These are phyloP conservation scores for Papiliotrema nemorosa DNA, from an alignment of 1,284 basidiomycete genomes.

Conservation along the genomic window DNA sequence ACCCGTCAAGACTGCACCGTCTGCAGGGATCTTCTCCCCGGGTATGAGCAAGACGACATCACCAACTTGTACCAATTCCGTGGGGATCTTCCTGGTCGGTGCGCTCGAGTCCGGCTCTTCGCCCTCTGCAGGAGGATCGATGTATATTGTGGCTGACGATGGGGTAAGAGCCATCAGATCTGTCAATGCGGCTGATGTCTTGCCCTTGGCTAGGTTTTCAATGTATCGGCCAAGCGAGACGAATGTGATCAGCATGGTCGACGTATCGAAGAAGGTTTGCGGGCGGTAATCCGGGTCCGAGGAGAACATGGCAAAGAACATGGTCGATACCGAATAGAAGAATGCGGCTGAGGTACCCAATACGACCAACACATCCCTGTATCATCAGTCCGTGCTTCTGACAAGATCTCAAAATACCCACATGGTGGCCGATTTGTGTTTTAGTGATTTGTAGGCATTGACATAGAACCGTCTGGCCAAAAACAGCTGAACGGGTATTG, in stretches of 20 bases:
- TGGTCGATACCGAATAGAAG: conserved; percentile 73
- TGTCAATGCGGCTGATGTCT: conserved; percentile 92
- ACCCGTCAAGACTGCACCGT: conserved; percentile 83
- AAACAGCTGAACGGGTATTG: conserved; percentile 91
- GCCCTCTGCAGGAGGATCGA: conserved; percentile 47
- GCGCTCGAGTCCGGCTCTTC: conserved; percentile 58
- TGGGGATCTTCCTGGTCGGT: conserved; percentile 82
- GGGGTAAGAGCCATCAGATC: conserved; percentile 94
- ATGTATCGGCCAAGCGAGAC: conserved; percentile 92
- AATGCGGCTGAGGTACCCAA: conserved; percentile 94
- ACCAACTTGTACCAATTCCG: conserved; percentile 90
- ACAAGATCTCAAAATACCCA: conserved; percentile 13
- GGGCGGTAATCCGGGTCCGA: conserved; percentile 64
- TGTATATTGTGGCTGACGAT: conserved; percentile 92
- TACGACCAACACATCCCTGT: conserved; percentile 97
- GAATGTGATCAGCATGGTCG: conserved; percentile 97
- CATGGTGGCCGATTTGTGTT: conserved; percentile 78
- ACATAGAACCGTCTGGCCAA: conserved; percentile 83
- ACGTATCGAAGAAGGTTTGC: conserved; percentile 95
- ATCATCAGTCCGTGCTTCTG: neutral
- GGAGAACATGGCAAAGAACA: conserved; percentile 64
- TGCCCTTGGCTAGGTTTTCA: conserved; percentile 95
- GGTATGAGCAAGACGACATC: conserved; percentile 93
- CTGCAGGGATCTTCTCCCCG: conserved; percentile 94
- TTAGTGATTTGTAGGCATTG: conserved; percentile 84